Evolutionary conservation across 225 moss, liverwort and hornwort species (phyloP).

Genomic region (Asterella californica): DNA sequence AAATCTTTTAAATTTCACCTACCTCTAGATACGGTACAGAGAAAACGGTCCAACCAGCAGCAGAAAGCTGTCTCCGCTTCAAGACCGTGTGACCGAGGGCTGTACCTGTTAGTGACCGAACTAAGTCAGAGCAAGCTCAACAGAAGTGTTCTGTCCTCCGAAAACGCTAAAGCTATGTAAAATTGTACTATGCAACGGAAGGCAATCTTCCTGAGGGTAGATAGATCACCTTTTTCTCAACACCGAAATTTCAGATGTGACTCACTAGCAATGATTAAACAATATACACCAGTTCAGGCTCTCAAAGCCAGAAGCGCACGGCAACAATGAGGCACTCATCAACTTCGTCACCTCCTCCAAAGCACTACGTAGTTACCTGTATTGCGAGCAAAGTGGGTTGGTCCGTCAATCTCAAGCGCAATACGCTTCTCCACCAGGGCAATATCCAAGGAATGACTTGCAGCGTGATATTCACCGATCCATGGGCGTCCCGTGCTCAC

Average conservation of each 20-base stretch:
- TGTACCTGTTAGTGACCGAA: constrained; percentile 28
- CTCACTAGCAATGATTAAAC: neutral
- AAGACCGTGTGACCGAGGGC: constrained; percentile 71
- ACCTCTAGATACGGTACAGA: constrained; percentile 83
- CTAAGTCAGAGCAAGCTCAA: neutral
- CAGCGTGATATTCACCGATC: constrained; percentile 63
- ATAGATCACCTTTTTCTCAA: neutral
- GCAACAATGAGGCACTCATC: neutral
- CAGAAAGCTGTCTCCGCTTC: constrained; percentile 73
- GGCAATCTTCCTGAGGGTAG: neutral
- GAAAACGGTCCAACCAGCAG: constrained; percentile 81
- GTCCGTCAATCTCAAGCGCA: constrained; percentile 85
- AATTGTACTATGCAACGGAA: too few species aligned
- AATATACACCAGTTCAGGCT: neutral
- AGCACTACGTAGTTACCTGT: constrained; percentile 35
- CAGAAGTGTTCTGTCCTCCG: neutral
- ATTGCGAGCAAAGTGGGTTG: constrained; percentile 81
- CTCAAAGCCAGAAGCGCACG: neutral
- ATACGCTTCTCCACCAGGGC: constrained; percentile 63
- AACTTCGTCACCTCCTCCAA: neutral
- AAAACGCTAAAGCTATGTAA: neutral
- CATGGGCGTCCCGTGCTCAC: constrained; percentile 63
- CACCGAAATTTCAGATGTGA: neutral
- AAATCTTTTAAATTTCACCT: neutral
- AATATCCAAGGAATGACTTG: constrained; percentile 74